Evolutionary conservation across 2,329 filamentous ascomycete species (phyloP).

Genomic region (Tolypocladium sp.): DNA sequence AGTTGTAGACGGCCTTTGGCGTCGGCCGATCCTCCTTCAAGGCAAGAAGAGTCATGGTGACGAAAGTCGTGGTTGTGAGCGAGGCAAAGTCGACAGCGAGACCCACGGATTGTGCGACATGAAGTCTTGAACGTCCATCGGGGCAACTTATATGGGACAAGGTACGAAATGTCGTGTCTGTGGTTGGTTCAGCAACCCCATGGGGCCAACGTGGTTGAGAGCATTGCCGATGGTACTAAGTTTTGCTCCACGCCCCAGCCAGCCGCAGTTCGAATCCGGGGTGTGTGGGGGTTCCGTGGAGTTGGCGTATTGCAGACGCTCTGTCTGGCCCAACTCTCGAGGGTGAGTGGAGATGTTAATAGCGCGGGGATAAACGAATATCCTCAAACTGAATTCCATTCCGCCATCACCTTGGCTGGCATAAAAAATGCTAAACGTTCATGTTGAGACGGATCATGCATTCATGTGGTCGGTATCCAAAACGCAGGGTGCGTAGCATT

Average conservation of each 20-base stretch:
- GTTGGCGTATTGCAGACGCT: not conserved
- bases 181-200: not conserved
- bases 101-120: not conserved
- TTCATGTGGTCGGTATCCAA: too few relatives aligned
- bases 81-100: not conserved
- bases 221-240: not conserved
- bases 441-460: too few relatives aligned
- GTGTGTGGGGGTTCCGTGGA: not conserved
- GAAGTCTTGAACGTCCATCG: not conserved
- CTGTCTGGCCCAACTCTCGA: not conserved
- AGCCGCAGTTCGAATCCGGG: not conserved
- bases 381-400: not conserved
- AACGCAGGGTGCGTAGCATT: too few relatives aligned
- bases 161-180: not conserved
- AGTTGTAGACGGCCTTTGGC: slow-evolving; percentile 50
- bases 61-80: not conserved
- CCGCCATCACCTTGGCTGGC: not conserved
- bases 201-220: not conserved
- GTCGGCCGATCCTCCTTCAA: slow-evolving; percentile 49
- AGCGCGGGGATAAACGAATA: slow-evolving; percentile 1
- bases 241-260: not conserved
- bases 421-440: too few relatives aligned
- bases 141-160: not conserved
- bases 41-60: slow-evolving; percentile 35
- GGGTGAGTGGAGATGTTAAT: not conserved